phyloP scores from a whole-genome alignment of 352 stramenopile species.

The Pilasporangium apinafurcum region DNA sequence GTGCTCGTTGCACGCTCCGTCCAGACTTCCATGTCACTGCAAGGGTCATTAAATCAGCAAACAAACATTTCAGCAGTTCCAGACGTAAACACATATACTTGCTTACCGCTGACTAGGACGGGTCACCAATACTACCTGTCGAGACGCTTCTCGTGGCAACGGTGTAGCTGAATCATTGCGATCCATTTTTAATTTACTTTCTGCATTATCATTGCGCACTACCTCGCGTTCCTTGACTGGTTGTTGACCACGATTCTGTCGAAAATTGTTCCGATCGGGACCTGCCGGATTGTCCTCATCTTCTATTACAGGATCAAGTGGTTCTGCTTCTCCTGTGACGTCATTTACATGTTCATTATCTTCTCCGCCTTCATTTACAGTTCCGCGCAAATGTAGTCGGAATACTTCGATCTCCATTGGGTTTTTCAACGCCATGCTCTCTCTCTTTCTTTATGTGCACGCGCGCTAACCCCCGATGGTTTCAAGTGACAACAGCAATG shows the following conservation, averaged over 20 bases:
- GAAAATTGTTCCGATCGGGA: neutral
- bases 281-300: neutral
- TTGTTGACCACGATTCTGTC: neutral
- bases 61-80: neutral
- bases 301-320: too few relatives aligned
- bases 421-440: constrained; percentile 9
- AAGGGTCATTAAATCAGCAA: neutral
- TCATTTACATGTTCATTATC: constrained; percentile 3
- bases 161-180: neutral
- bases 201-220: neutral
- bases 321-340: neutral
- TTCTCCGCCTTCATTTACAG: constrained; percentile 50
- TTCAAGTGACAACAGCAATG: too few relatives aligned
- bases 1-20: constrained; percentile 70
- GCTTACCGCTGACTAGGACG: constrained; percentile 56
- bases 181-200: constrained; percentile 5
- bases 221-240: constrained; percentile 7
- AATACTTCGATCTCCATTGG: constrained; percentile 54
- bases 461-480: too few relatives aligned
- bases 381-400: constrained; percentile 56
- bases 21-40: constrained; percentile 77
- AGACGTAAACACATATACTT: constrained; percentile 1
- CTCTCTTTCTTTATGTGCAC: neutral
- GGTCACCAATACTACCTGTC: constrained; percentile 64
- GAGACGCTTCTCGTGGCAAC: constrained; percentile 12